Conservation (phyloP, 768 basidiomycete genomes). For the Tulasnella calospora region DNA sequence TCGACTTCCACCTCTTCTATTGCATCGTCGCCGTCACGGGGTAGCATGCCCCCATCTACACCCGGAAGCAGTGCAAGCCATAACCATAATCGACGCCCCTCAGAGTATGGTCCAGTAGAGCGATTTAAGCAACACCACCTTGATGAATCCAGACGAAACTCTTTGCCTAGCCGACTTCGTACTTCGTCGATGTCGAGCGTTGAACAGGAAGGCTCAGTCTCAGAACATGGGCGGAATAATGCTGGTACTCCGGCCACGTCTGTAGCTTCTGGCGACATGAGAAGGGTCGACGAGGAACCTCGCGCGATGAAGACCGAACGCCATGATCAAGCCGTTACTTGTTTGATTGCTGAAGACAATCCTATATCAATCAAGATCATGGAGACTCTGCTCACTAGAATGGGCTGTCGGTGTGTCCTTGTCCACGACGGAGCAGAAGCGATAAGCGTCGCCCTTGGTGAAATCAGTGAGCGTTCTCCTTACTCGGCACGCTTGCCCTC, state of each 20-base stretch:
- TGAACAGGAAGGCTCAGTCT: slow-evolving; percentile 44
- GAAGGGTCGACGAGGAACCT: slow-evolving; percentile 17
- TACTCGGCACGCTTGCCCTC: background rate
- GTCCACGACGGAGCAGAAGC: slow-evolving; percentile 97
- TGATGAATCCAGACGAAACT: slow-evolving; percentile 64
- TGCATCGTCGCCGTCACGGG: slow-evolving; percentile 80
- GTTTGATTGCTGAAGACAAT: slow-evolving; percentile 93
- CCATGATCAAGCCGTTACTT: slow-evolving; percentile 80
- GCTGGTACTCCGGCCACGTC: slow-evolving; percentile 71
- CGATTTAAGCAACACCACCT: slow-evolving; percentile 80
- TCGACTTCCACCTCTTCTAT: slow-evolving; percentile 88
- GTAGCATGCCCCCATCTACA: slow-evolving; percentile 62
- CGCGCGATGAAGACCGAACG: slow-evolving; percentile 28
- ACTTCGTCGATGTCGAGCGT: slow-evolving; percentile 79
- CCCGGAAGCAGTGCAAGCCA: slow-evolving; percentile 52
- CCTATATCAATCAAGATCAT: slow-evolving; percentile 98
- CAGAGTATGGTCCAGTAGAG: slow-evolving; percentile 82
- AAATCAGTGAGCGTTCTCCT: slow-evolving; percentile 72
- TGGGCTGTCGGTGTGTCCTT: slow-evolving; percentile 93
- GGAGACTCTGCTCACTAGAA: slow-evolving; percentile 85
- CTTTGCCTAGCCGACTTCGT: slow-evolving; percentile 82
- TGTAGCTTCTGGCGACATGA: slow-evolving; percentile 74
- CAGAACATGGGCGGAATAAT: slow-evolving; percentile 43
- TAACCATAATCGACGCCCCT: slow-evolving; percentile 73
- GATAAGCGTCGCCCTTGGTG: slow-evolving; percentile 93